Percentiles rank a stretch among this genome's conserved stretches.
Evolutionary conservation across 2,329 filamentous ascomycete species (phyloP).

Genomic region (Geosmithia putterillii): DNA sequence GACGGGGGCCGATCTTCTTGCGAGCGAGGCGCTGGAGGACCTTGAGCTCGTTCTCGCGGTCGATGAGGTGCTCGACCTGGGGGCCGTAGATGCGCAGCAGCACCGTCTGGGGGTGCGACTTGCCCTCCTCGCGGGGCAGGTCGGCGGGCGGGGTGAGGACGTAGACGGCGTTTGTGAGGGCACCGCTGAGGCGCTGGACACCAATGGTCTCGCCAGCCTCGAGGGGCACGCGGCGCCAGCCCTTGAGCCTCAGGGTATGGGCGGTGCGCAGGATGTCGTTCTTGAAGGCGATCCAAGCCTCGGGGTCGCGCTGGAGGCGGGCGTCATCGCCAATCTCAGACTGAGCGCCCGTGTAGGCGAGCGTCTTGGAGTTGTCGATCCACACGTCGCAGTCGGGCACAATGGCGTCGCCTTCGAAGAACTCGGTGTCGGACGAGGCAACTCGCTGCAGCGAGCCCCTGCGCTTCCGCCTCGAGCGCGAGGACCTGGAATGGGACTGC

Average conservation of each 20-base stretch:
- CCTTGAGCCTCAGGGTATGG: conserved; percentile 81
- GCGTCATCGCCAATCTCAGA: conserved; percentile 33
- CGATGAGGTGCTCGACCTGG: conserved; percentile 90
- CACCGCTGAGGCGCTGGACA: conserved; percentile 73
- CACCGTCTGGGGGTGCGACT: conserved; percentile 50
- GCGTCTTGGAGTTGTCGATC: conserved; percentile 81
- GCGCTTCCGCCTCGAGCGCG: conserved; percentile 25
- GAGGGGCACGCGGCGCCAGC: conserved; percentile 75
- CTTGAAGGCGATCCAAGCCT: conserved; percentile 80
- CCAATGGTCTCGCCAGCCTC: conserved; percentile 56
- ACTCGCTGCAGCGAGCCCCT: conserved; percentile 27
- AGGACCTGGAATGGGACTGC: conserved; percentile 25
- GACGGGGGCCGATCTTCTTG: conserved; percentile 84
- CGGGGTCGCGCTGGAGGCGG: conserved; percentile 34
- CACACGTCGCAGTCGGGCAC: conserved; percentile 76
- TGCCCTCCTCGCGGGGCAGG: conserved; percentile 27
- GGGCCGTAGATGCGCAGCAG: conserved; percentile 88
- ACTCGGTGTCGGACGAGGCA: conserved; percentile 75
- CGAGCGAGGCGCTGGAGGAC: conserved; percentile 77
- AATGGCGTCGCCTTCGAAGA: conserved; percentile 65
- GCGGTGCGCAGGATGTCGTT: conserved; percentile 80
- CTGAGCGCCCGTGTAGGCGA: conserved; percentile 53
- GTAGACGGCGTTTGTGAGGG: conserved; percentile 92
- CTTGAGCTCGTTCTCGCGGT: conserved; percentile 77
- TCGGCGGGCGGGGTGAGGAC: conserved; percentile 73